These are phyloP conservation scores for Mitragyna speciosa DNA, from an alignment of 257 asterid species.

Conservation along the genomic window DNA sequence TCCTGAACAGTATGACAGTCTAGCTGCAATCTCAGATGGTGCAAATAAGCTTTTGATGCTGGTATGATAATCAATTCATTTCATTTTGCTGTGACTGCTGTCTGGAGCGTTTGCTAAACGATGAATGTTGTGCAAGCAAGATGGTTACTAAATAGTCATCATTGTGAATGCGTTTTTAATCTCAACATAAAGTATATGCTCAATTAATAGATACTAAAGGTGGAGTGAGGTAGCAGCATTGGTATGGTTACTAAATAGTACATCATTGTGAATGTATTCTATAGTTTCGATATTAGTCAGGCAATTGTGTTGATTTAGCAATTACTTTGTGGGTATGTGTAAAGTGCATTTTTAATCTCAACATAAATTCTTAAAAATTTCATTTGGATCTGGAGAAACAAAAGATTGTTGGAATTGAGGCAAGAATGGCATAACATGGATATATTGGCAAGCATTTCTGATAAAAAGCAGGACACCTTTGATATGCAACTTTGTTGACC, in stretches of 20 bases:
- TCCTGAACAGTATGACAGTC: slow-evolving; percentile 94
- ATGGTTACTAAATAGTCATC: too few species aligned
- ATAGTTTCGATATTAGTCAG: neutral
- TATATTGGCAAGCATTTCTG: neutral
- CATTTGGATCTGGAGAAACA: neutral
- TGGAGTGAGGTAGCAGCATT: too few species aligned
- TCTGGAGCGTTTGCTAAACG: neutral
- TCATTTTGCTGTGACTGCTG: neutral
- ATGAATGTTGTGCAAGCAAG: neutral
- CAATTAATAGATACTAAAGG: too few species aligned
- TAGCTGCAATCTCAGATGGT: slow-evolving; percentile 98
- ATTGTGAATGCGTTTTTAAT: too few species aligned
- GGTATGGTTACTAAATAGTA: too few species aligned
- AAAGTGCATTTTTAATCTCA: neutral
- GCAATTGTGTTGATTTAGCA: neutral
- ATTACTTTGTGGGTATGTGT: neutral
- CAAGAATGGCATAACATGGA: neutral
- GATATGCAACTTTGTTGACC: neutral
- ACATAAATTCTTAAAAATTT: neutral
- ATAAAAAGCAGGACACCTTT: neutral
- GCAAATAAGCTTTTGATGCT: slow-evolving; percentile 99
- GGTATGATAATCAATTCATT: slow-evolving; percentile 40
- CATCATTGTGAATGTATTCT: too few species aligned
- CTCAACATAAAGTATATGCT: too few species aligned
- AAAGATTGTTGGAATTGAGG: neutral